Evolutionary conservation across 495 filamentous ascomycete genomes (phyloP), one percentile per base, ranked within the genome.

Genomic region (Extremus antarcticus): DNA sequence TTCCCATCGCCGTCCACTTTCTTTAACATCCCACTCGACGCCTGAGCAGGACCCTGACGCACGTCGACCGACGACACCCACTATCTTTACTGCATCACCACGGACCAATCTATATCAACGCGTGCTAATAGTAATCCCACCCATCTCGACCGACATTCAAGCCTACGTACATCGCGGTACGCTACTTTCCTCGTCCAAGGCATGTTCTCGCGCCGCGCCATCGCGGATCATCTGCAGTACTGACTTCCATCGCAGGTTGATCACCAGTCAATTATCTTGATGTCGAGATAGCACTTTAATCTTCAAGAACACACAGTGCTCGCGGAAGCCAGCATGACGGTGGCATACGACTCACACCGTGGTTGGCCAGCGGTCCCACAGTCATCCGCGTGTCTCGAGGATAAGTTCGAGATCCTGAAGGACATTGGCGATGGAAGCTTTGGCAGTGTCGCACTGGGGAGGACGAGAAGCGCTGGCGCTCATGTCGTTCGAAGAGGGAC

Each of bases 391-490:
- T 71, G 64, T 29, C 67, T 74, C 8, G 70, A 73, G 41, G 92
- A 97, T 68, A 82, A 88, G 58, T 99, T 95, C 65, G 92, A 99
- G 70, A 82, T 99, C 39, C 72, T 97, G 61, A 99, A 97, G 71
- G 92, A 99, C 59, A 90, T 99, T 63, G 92, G 92, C 8, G 92
- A 99, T 85, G 92, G 92, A 53, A 96, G 91, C 68, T 99, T 99
- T 63, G 92, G 92, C 29, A 97, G 89, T 63, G 92, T 99, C 43
- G 88, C 87, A 51, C 76, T 99, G 48, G 92, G 90, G 55, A 80
- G 91, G 65, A 88, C 94, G 41, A 83, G 94, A 63, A 88, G 84
- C 47, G 90, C 90, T 46, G 94, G 94, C 59, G 82, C 89, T 61
- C 85, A 81, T 63, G 79, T 95, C 50, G 91, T 91, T 57, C 87